Evolutionary conservation across 257 asterid species (phyloP), one percentile per base, ranked within the genome.

Genomic region (Lycium barbarum): DNA sequence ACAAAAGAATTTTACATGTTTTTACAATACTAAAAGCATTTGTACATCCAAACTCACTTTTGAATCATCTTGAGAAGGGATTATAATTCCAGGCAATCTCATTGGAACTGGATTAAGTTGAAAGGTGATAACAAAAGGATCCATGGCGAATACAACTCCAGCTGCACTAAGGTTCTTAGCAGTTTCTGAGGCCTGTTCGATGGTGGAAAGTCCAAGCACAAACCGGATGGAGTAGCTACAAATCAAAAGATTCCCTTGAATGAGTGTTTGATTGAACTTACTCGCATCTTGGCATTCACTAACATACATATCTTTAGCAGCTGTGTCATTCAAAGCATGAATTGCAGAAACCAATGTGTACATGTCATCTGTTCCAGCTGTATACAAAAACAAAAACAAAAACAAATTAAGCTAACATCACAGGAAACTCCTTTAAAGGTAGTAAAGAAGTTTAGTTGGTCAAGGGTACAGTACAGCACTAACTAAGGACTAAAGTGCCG

Each of bases 161-260:
- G 93, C 93, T 58, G 98, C 98, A 84, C 97, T 92, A 84, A 97
- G 95, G 87, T 93, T 94, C 80, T 81, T 84, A 0, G 98, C 98
- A 1, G 99, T 95, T 89, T 95, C 95, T 80, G 94, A 83, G 58
- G 98, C 98, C 82, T 89, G 93, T 88, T 91, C 93, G 87, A 95
- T 92, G 71, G 98, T 95, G 84, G 99, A 93, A 80, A 95, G 94
- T 53, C 99, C 99, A 68, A 97, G 98, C 72, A 97, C 98, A 80
- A 94, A 97, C 83, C 99, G 98, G 84, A 97, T 91, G 36, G 99
- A 96, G 92, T 96, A 96, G 98, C 98, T 95, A 81, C 99, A 97
- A 82, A 97, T 91, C 88, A 97, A 87, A 71, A 95, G 91, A 86
- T 93, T 97, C 87, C 99, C 98, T 86, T 82, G 84, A 85, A 97